Base-by-base conservation (phyloP, 2,329 filamentous ascomycete species). In the Colletotrichum somersetense region DNA sequence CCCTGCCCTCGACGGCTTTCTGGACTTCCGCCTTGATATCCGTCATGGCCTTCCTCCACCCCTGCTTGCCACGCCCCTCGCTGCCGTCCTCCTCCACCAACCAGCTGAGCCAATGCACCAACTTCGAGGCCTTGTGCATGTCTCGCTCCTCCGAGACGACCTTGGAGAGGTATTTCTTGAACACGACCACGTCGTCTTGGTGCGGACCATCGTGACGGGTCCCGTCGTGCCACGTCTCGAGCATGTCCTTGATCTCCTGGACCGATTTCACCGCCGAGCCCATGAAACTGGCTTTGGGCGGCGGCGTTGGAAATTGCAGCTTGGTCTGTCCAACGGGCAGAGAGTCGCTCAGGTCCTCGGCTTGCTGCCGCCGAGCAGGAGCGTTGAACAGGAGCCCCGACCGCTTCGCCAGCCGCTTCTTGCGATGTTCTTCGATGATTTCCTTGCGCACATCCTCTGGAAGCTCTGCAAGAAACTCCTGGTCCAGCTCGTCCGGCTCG, bases 381-480 rank as follows among this genome's bases (percentile, higher is more conserved):
- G 80, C 80, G 40, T 85, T 80, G 23, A 87, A 72, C 62, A 83
- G 83, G n/a, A 90, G 80, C 0, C 85, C 86, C 1, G 87, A 83
- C 23, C 83, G 85, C 48, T 89, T 87, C 14, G 89, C 89, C 26
- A 92, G 84, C n/a, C 86, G 89, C 14, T 87, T 88, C 26, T 88
- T 88, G 44, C 86, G 87, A 77, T 95, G 91, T 76, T 97, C 93
- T 26, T 89, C 91, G 2, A 97, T 81, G 8, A 98, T 87, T 81
- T 98, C 95, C 20, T 83, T 85, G 16, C 93, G 90, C 58, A 97
- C 88, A 58, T 97, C 93, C 75, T 93, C 91, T 0, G 96, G 96
- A 0, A 98, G 85, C 20, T 95, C 94, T 1, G 92, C 90, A 3
- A 98, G 89, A 77, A 98, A 95, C 0, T 91, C 90, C 0, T 89